Evolutionary conservation across 805 yeast species (phyloP).

Genomic region (Candida maris): DNA sequence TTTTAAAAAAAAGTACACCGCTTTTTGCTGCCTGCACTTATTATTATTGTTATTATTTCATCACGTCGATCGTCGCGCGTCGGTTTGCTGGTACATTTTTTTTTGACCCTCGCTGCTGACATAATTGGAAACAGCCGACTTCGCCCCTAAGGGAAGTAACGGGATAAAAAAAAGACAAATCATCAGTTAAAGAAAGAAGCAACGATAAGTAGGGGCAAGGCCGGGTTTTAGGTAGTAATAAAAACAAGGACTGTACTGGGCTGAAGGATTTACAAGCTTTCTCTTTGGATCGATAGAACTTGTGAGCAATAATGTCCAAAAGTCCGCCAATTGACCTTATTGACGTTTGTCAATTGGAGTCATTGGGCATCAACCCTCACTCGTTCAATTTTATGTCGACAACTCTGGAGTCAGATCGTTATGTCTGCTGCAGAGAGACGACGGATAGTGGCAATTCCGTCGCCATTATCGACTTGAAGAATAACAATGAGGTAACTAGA

Average conservation of each 20-base stretch:
- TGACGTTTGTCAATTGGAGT: slow-evolving; percentile 85
- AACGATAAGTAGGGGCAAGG: too few species aligned
- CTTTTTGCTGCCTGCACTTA: too few species aligned
- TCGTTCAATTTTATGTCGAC: slow-evolving; percentile 91
- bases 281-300: too few species aligned
- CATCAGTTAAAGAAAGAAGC: slow-evolving; percentile 2
- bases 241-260: too few species aligned
- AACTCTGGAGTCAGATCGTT: slow-evolving; percentile 89
- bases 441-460: slow-evolving; percentile 74
- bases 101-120: background rate
- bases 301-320: slow-evolving; percentile 39
- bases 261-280: too few species aligned
- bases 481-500: slow-evolving; percentile 75
- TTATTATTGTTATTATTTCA: too few species aligned
- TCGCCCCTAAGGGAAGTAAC: slow-evolving; percentile 4
- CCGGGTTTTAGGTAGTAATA: too few species aligned
- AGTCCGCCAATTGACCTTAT: slow-evolving; percentile 92
- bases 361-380: slow-evolving; percentile 78
- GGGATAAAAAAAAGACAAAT: slow-evolving; percentile 3
- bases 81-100: too few species aligned
- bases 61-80: too few species aligned
- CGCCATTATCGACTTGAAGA: slow-evolving; percentile 82
- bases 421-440: slow-evolving; percentile 75
- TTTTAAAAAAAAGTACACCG: too few species aligned
- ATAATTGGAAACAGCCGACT: slow-evolving; percentile 1